Evolutionary conservation across 148 eudicot species (phyloP), one percentile per base, ranked within the genome.

Genomic region (Vaccinium vitisidaea): DNA sequence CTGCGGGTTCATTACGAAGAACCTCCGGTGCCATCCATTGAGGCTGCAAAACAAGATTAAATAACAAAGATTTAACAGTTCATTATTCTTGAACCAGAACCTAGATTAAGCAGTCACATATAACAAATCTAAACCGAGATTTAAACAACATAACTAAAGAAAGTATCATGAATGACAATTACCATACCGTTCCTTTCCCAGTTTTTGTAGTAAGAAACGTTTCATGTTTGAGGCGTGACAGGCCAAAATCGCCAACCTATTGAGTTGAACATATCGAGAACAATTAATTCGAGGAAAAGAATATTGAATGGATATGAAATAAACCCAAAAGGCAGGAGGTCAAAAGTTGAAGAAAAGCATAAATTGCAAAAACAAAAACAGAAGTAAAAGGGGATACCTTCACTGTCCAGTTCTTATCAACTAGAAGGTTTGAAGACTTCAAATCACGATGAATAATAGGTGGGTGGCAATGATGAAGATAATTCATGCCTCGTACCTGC

Each of bases 1-100:
- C 93, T 48, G 98, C 80, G n/a, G 88, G 95, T 86, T 93, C 99
- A 86, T 93, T 95, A 36, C 99, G 98, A 87, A 97, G 98, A 88
- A 93, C 98, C 89, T 97, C 99, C 43, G 99, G 99, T 82, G 99
- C 99, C 99, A 97, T 97, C 99, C 99, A 97, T 82, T 97, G 99
- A 84, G 99, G 98, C 99, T 97, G 88, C 88, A 91, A 74, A 55
- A 75, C 19, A 54, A 54, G 84, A 81, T 61, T 54, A 77, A 46
- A 43, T 18, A 75, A 75, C 21, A 53, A 46, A 36, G 30, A 32
- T 78, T 25, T 52, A 54, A 5, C 61, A 78, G 12, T 19, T 2
- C 13, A 82, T 67, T 27, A 21, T 21, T 21, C 6, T 55, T 30
- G 18, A 79, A 79, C 19, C 27, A 81, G 49, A 55, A 59, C 25